A percentile compares a stretch with the other conserved stretches of the same genome.
phyloP scores from a whole-genome alignment of 805 yeast species.

The Candida succiphila region DNA sequence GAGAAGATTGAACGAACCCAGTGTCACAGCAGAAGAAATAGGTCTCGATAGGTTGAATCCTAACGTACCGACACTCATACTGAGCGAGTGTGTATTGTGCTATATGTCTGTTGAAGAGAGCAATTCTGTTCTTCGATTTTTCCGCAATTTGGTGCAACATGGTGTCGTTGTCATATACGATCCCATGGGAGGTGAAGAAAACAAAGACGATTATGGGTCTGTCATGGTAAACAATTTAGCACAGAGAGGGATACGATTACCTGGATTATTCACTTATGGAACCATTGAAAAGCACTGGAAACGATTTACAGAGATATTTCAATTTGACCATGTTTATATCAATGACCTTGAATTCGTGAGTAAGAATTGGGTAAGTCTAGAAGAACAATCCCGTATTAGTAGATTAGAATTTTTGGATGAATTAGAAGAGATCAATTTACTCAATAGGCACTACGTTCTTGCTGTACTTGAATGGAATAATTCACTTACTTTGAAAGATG shows the following conservation, averaged over 20 bases:
- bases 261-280: slow-evolving; percentile 44
- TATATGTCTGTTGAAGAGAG: slow-evolving; percentile 48
- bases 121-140: slow-evolving; percentile 30
- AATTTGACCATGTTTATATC: slow-evolving; percentile 15
- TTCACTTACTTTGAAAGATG: too few species aligned
- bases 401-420: slow-evolving; percentile 64
- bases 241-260: slow-evolving; percentile 51
- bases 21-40: slow-evolving; percentile 4
- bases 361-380: slow-evolving; percentile 31
- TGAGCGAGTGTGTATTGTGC: slow-evolving; percentile 73
- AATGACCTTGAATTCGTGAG: slow-evolving; percentile 35
- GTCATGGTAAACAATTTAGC: slow-evolving; percentile 59
- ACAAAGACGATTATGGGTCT: slow-evolving; percentile 35
- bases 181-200: slow-evolving; percentile 43
- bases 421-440: slow-evolving; percentile 55
- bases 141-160: slow-evolving; percentile 19
- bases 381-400: slow-evolving; percentile 35
- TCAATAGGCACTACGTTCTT: slow-evolving; percentile 53
- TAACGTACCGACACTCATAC: slow-evolving; percentile 43
- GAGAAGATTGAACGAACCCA: slow-evolving; percentile 20
- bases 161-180: slow-evolving; percentile 46
- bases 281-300: slow-evolving; percentile 29
- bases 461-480: slow-evolving; percentile 19
- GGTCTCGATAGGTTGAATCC: slow-evolving; percentile 19
- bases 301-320: slow-evolving; percentile 23